Evolutionary conservation across 176 grass and related monocot species (phyloP).

Genomic region (Bolboschoenus planiculmis): DNA sequence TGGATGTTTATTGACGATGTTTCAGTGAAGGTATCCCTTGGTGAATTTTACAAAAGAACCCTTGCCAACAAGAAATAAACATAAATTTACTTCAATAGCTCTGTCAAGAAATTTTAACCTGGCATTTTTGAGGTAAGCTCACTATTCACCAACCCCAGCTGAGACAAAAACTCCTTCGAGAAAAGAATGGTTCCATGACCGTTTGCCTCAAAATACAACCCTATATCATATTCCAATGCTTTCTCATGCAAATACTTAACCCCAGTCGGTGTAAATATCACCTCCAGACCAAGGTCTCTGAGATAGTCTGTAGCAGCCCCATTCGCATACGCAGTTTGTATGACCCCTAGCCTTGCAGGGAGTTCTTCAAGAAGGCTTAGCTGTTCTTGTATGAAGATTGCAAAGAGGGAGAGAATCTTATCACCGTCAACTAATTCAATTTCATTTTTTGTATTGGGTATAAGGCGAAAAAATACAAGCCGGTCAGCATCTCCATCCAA

Average conservation of each 20-base stretch:
- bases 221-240: constrained; percentile 78
- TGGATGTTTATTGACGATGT: neutral
- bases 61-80: neutral
- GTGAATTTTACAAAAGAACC: neutral
- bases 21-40: neutral
- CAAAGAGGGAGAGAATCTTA: constrained; percentile 88
- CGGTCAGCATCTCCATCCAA: constrained; percentile 88
- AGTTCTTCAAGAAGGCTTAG: constrained; percentile 54
- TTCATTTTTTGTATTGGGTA: constrained; percentile 38
- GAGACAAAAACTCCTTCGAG: constrained; percentile 44
- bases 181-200: constrained; percentile 86
- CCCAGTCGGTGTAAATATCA: constrained; percentile 74
- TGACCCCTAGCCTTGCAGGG: constrained; percentile 55
- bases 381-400: constrained; percentile 82
- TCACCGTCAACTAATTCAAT: constrained; percentile 89
- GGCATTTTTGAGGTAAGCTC: constrained; percentile 33
- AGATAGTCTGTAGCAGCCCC: constrained; percentile 77
- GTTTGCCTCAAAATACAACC: constrained; percentile 96
- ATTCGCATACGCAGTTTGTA: constrained; percentile 97
- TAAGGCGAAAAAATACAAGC: constrained; percentile 65
- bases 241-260: constrained; percentile 94
- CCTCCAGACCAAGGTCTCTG: constrained; percentile 57
- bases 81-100: neutral
- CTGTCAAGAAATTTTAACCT: constrained; percentile 26
- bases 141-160: constrained; percentile 30